Base-by-base conservation (phyloP, 2,329 filamentous ascomycete genomes). In the Amesomyces nigricolor region DNA sequence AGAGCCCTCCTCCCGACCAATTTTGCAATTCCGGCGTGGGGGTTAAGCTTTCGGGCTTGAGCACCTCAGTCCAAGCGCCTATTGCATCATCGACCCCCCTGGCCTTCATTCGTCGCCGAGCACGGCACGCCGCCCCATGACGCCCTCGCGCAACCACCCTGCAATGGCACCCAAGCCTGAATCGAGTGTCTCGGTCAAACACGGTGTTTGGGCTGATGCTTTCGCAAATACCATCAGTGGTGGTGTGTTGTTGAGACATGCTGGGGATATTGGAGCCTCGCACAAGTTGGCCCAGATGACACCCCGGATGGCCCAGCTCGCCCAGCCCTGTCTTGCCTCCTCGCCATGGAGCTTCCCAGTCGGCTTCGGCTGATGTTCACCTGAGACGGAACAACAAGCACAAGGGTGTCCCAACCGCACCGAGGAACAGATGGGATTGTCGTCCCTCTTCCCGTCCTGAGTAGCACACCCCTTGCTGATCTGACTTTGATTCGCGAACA, bases 51-150 rank as follows among this genome's bases (percentile, higher is more conserved):
- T 54, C 38, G 26, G 43, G 56, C 44, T 29, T 38, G 26, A 60
- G 56, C 58, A 60, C 60, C 47, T 59, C 59, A 60, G 16, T 50
- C 45, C 51, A 53, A 47, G 58, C 47, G 51, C 17, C 13, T 45
- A 62, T 62, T 62, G 60, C 60, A 58, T 58, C 60, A 62, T 62
- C 55, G 46, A 30, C 45, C 43, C 54, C 45, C 29, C 54, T 42
- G 30, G 44, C 48, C 37, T 54, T 49, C 38, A 48, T 48, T 56
- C 47, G 47, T 40, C 48, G 43, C 47, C 29, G 32, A 43, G 19
- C 51, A 17, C 37, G 47, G 35, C 42, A 42, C n/a, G 13, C 9
- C 32, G 32, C 32, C 52, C 53, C 42, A 53, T 47, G 43, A 47
- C 44, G 22, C 50, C 29, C 39, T 30, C 32, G n/a, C 17, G 47